Evolutionary conservation across 768 basidiomycete genomes (phyloP), one percentile per base, ranked within the genome.

Genomic region (Termitomyces titanicus): DNA sequence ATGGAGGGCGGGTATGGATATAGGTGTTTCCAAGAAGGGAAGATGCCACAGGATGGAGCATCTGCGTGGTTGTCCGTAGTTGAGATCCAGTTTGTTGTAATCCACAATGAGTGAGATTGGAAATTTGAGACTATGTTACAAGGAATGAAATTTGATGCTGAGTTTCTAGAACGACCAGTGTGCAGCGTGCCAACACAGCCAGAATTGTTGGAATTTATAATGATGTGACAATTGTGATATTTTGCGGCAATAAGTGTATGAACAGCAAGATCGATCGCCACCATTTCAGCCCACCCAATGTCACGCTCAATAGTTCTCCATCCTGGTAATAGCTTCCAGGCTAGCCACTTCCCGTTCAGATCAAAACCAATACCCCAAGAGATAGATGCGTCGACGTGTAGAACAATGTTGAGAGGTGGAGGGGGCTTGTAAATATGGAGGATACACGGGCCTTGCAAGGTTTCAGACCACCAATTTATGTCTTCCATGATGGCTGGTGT

Each of bases 271-370:
- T 77, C 75, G 3, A 74, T 62, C 0, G 72, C 76, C 2, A 75
- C 64, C 63, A 76, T 72, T 54, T 78, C 75, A 0, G 70, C 76
- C 76, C 77, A 78, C 0, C 72, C 73, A 8, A 75, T 74, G 17
- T 71, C 61, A 0, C 68, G 57, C 1, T 43, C 2, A 3, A 18
- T 20, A 10, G 39, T 20, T 11, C 9, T 29, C 62, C 65, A 9
- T 69, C 63, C 62, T 0, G 25, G 29, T 27, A 20, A 34, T 9
- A 77, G 64, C 11, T 61, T 44, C 74, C 72, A 77, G 0, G 73
- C 69, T 0, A 70, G 61, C 74, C 73, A 78, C 0, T 44, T 48
- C 12, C 58, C 56, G 18, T 68, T 57, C 6, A 70, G 31, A 1
- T 70, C 47, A 7, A 48, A 22, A 22, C 47, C 47, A 37, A 48